Evolutionary conservation across 2,329 filamentous ascomycete species (phyloP), one percentile per base, ranked within the genome.

Genomic region (Fusarium graminum): DNA sequence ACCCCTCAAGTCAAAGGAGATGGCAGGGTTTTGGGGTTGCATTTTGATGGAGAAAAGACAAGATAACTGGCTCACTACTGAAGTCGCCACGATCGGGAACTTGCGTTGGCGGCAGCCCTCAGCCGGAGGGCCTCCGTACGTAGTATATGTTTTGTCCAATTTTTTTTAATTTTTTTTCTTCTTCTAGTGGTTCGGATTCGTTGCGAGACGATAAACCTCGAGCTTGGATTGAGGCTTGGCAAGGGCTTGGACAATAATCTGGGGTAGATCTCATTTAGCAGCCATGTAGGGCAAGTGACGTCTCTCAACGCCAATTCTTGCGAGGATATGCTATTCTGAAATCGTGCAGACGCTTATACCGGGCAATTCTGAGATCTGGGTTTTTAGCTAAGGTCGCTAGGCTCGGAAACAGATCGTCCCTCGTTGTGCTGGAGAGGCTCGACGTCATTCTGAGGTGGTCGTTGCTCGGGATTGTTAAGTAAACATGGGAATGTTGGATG

Each of bases 41-140:
- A 50, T 52, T 36, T 45, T 63, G 19, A 34, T 39, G 41, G 29
- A 52, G 54, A 46, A 41, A 52, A 46, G 22, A 44, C 22, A 19
- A 22, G 10, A 32, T 17, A 17, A 19, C 32, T 49, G 34, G n/a
- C 49, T 34, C 30, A 40, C 30, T 60, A 42, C 53, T 9, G 44
- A 56, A 47, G 36, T 67, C 60, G 65, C 64, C 65, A 68, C 65
- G 30, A 51, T 36, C 36, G 47, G 64, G 51, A 62, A 47, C 55
- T 68, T 52, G 55, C 51, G 29, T 40, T 47, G 42, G 55, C 25
- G 51, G 46, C 59, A 52, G 25, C 16, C 28, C 16, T 47, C 32
- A 40, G 38, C 36, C 34, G 49, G 25, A 43, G 38, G 30, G 14
- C 25, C 44, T 63, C 59, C 39, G 36, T 38, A 16, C 22, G 22